Evolutionary conservation across 805 yeast species (phyloP), one percentile per base, ranked within the genome.

Genomic region (Candida orba): DNA sequence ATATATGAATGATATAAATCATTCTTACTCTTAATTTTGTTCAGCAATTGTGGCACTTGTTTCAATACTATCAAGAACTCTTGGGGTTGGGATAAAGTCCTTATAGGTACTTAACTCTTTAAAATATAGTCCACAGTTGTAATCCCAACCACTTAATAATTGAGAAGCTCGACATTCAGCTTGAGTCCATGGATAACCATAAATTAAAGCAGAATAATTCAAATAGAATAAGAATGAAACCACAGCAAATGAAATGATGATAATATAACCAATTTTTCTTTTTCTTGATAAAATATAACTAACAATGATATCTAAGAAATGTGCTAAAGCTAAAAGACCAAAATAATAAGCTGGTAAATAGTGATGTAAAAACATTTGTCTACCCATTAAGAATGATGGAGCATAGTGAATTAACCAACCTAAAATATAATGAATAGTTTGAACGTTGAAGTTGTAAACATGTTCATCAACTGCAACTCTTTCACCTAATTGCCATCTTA

Each of bases 331-430:
- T 50, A 87, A 70, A 42, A 86, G 71, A 38, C 88, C 93, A 65
- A 93, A 93, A 68, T 88, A 93, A 42, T 87, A 75, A 2, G 98
- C 87, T 44, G 96, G 97, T 52, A 93, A 67, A 64, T 91, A 91
- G 65, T 90, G 98, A 64, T 90, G 98, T 60, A 90, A 70, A 69
- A 91, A 90, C 65, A 90, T 66, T 67, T 90, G 97, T 67, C 98
- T 80, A 22, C 81, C 89, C 98, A 90, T 90, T 46, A 90, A 68
- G 65, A 76, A 81, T 42, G 86, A 84, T 52, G 95, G 95, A 43
- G 72, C 59, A 59, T 76, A 82, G 63, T 87, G 95, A 33, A 82
- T 48, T 9, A 61, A 66, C 85, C 89, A 87, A 36, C 95, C 95
- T 8, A 76, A 56, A 34, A 79, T 56, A 60, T 78, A 85, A 29